Percentiles rank a stretch among this genome's conserved stretches.
Evolutionary conservation across 2,329 filamentous ascomycete genomes (phyloP).

Genomic region (Colletotrichum sansevieriae): DNA sequence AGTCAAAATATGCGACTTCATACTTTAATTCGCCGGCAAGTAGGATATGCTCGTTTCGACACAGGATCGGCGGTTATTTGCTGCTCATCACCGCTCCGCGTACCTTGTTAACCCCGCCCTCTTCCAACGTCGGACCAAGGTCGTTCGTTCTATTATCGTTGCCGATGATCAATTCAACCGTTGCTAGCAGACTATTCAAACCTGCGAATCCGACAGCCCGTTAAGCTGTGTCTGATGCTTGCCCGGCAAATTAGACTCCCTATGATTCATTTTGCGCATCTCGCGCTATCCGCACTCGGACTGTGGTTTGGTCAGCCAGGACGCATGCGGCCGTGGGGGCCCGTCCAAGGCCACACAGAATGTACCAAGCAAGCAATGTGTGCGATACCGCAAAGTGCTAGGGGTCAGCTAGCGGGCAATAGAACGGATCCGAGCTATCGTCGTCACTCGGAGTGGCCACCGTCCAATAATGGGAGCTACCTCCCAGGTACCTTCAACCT

Average conservation of each 20-base stretch:
- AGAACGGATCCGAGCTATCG: slow-evolving; percentile 31
- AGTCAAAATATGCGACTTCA: slow-evolving; percentile 32
- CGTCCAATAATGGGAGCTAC: slow-evolving; percentile 1
- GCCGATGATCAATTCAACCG: slow-evolving; percentile 8
- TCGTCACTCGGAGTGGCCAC: slow-evolving; percentile 17
- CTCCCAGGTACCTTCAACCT: background rate
- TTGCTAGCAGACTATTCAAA: background rate
- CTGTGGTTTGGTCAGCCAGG: slow-evolving; percentile 30
- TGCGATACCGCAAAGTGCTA: slow-evolving; percentile 7
- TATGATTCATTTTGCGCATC: background rate
- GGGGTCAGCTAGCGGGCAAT: background rate
- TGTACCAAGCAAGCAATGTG: slow-evolving; percentile 7
- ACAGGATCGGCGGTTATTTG: slow-evolving; percentile 32
- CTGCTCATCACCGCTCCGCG: slow-evolving; percentile 30
- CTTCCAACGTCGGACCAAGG: background rate
- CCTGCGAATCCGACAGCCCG: background rate
- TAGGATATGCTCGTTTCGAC: slow-evolving; percentile 23
- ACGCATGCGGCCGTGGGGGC: slow-evolving; percentile 36
- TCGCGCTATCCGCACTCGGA: slow-evolving; percentile 36
- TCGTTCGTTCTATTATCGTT: background rate
- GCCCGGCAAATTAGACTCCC: background rate
- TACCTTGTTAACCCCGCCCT: slow-evolving; percentile 34
- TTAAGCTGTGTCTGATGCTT: background rate
- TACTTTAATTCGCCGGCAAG: slow-evolving; percentile 20
- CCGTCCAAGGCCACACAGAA: slow-evolving; percentile 1